Evolutionary conservation across 495 filamentous ascomycete genomes (phyloP).

Genomic region (Penicillium macrosclerotiorum): DNA sequence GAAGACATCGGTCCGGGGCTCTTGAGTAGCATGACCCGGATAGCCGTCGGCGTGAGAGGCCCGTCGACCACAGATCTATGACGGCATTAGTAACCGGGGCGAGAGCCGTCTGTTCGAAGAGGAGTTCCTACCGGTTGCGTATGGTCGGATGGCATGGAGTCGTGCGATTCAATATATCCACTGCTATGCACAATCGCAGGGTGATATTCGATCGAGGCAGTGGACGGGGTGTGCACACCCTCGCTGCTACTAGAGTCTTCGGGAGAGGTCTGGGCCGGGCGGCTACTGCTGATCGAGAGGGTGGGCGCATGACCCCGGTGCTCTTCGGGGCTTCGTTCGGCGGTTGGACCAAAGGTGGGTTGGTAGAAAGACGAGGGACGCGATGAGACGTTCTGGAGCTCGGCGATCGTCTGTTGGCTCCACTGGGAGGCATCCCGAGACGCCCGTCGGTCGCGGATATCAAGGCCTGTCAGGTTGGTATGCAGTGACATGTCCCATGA

Average conservation of each 20-base stretch:
- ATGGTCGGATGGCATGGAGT: conserved; percentile 43
- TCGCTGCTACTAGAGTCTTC: conserved; percentile 74
- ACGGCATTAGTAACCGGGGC: conserved; percentile 39
- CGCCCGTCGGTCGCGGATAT: conserved; percentile 56
- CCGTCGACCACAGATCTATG: conserved; percentile 41
- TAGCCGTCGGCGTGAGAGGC: conserved; percentile 37
- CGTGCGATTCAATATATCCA: conserved; percentile 56
- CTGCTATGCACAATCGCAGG: conserved; percentile 65
- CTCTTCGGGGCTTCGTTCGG: conserved; percentile 30
- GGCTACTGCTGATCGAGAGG: conserved; percentile 26
- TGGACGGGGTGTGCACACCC: conserved; percentile 63
- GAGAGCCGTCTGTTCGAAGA: conserved; percentile 28
- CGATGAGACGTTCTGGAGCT: conserved; percentile 40
- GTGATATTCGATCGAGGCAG: conserved; percentile 59
- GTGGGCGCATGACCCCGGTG: conserved; percentile 31
- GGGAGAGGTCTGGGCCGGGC: conserved; percentile 58
- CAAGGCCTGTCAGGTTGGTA: conserved; percentile 68
- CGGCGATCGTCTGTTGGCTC: conserved; percentile 49
- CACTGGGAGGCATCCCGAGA: conserved; percentile 55
- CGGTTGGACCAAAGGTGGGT: conserved; percentile 28
- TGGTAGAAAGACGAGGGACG: conserved; percentile 46
- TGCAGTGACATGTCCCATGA: conserved; percentile 80
- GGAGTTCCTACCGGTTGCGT: conserved; percentile 41
- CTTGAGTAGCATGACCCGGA: conserved; percentile 27
- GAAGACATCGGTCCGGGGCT: conserved; percentile 33